phyloP scores from a whole-genome alignment of 495 filamentous ascomycete genomes.

The Hypoxylon fuscum region DNA sequence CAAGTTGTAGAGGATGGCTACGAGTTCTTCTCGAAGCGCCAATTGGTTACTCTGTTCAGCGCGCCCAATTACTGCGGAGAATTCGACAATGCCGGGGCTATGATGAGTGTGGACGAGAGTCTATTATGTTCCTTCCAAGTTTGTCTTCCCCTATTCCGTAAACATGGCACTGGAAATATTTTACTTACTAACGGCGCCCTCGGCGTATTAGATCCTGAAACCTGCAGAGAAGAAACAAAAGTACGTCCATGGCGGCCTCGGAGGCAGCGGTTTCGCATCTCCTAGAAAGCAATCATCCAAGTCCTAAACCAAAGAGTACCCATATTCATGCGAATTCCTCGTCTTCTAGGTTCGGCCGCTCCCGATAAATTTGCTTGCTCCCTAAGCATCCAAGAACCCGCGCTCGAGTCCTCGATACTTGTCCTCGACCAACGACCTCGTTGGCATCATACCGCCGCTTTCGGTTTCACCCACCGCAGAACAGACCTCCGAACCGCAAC shows the following conservation, averaged over 20 bases:
- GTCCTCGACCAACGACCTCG: slow-evolving; percentile 38
- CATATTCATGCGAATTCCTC: slow-evolving; percentile 82
- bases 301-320: slow-evolving; percentile 73
- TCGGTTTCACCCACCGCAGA: slow-evolving; percentile 4
- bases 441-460: slow-evolving; percentile 22
- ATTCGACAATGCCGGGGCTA: slow-evolving; percentile 98
- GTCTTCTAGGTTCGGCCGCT: slow-evolving; percentile 94
- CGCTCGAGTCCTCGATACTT: slow-evolving; percentile 39
- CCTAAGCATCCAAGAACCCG: slow-evolving; percentile 28
- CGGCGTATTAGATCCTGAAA: slow-evolving; percentile 82
- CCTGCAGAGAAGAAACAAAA: slow-evolving; percentile 99
- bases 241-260: slow-evolving; percentile 94
- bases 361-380: slow-evolving; percentile 73
- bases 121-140: slow-evolving; percentile 99
- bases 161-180: neutral
- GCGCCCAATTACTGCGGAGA: slow-evolving; percentile 99
- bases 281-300: slow-evolving; percentile 87
- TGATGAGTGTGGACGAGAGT: slow-evolving; percentile 99
- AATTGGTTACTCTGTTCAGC: slow-evolving; percentile 96
- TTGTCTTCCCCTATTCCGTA: slow-evolving; percentile 46
- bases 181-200: slow-evolving; percentile 12
- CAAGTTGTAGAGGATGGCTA: slow-evolving; percentile 99
- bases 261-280: slow-evolving; percentile 86
- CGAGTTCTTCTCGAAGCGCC: slow-evolving; percentile 99
- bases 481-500: slow-evolving; percentile 30